Base-by-base conservation (phyloP, 2,329 filamentous ascomycete genomes). In the Fusarium sp. region DNA sequence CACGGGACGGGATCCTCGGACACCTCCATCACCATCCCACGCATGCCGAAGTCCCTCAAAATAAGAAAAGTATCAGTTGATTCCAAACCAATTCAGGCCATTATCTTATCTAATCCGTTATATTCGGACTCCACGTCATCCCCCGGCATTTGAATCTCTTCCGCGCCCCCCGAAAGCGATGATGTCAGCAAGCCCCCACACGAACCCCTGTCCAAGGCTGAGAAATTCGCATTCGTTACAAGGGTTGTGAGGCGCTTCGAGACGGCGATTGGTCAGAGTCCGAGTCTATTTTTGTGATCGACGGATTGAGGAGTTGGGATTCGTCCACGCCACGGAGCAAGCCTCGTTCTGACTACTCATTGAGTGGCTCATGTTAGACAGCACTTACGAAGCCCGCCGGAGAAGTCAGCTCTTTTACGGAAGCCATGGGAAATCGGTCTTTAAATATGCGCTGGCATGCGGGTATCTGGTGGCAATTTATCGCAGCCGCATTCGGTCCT, bases 271-370 rank as follows among this genome's bases (percentile, higher is more conserved):
- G 63, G 63, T 22, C 32, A 38, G 15, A 17, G 11, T 15, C 41
- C 15, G 48, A 66, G 35, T 65, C 62, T 67, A 67, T 67, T 67
- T 67, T 67, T 67, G 17, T 56, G 50, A 44, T 58, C 15, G 26
- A 20, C 50, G 24, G 22, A 38, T 39, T 32, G 41, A 30, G 28
- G 42, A 26, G 26, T n/a, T 45, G 24, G 50, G 50, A 67, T 66
- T 59, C 44, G 64, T 42, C 51, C 32, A 44, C 42, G 59, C 45
- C 36, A 36, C 47, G 18, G 22, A 42, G 17, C 62, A 66, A 67
- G 64, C 64, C 64, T 67, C 64, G 36, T 30, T 42, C 24, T 24
- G 32, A 59, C 36, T 58, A 44, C 36, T 64, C 63, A 66, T 30
- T 44, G 22, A 59, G 63, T 67, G 64, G 64, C 64, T 67, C n/a